These are phyloP conservation scores for Calonectria honghensis DNA, from an alignment of 2,329 filamentous ascomycete genomes.

Conservation along the genomic window DNA sequence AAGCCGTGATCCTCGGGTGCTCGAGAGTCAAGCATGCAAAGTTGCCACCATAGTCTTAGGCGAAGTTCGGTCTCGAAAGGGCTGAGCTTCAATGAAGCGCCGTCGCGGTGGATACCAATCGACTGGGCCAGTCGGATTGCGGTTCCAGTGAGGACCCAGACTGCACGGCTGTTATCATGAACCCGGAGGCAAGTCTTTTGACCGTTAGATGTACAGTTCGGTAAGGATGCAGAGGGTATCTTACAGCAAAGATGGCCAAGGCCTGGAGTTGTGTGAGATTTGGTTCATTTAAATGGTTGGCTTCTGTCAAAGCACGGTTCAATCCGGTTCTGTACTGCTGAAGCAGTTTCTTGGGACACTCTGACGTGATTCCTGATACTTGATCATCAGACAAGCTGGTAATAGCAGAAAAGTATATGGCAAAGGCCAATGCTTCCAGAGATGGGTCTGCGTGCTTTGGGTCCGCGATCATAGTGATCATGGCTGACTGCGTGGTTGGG, in stretches of 20 bases:
- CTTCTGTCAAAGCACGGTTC: constrained; percentile 29
- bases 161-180: constrained; percentile 33
- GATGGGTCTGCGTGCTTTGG: constrained; percentile 22
- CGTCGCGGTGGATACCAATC: constrained; percentile 38
- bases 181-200: constrained; percentile 35
- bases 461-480: constrained; percentile 37
- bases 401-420: constrained; percentile 37
- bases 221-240: background rate
- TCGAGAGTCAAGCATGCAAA: constrained; percentile 37
- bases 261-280: constrained; percentile 32
- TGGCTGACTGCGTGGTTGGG: constrained; percentile 38
- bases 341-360: constrained; percentile 27
- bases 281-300: constrained; percentile 37
- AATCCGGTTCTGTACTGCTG: constrained; percentile 33
- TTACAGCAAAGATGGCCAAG: constrained; percentile 37
- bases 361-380: constrained; percentile 27
- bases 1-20: constrained; percentile 41
- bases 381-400: constrained; percentile 33
- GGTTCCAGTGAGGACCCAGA: constrained; percentile 39
- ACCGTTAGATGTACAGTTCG: background rate
- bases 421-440: constrained; percentile 32
- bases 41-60: constrained; percentile 39
- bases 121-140: constrained; percentile 38
- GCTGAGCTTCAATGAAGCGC: constrained; percentile 34
- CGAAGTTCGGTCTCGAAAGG: constrained; percentile 40